A percentile compares a stretch with the other conserved stretches of the same genome.
Conservation (phyloP, 495 filamentous ascomycete genomes). For the Penicillium paradoxum region DNA sequence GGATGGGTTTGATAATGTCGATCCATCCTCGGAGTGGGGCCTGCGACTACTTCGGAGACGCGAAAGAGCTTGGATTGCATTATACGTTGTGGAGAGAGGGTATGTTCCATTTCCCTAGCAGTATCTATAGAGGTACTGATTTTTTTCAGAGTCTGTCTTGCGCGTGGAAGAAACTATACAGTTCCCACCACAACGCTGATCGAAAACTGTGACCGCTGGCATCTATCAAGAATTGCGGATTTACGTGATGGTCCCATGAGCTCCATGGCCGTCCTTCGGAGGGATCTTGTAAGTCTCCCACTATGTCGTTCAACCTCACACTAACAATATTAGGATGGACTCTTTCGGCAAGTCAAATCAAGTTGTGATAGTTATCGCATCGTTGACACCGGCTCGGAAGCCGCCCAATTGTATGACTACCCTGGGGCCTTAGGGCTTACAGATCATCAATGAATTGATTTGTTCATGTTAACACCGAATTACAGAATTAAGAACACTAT, state of each 20-base stretch:
- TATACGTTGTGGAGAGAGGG: constrained; percentile 72
- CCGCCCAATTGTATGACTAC: constrained; percentile 49
- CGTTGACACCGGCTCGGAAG: constrained; percentile 46
- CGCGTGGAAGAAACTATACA: constrained; percentile 62
- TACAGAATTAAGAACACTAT: constrained; percentile 55
- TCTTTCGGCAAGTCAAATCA: constrained; percentile 56
- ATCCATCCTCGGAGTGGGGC: constrained; percentile 54
- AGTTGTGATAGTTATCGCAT: constrained; percentile 56
- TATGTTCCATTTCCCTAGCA: constrained; percentile 19
- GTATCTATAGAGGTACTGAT: not conserved
- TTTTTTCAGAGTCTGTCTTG: constrained; percentile 55
- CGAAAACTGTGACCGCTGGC: constrained; percentile 64
- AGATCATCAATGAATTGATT: not conserved
- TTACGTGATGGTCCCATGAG: constrained; percentile 63
- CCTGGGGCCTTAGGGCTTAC: not conserved
- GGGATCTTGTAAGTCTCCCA: constrained; percentile 52
- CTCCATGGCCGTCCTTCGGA: constrained; percentile 61
- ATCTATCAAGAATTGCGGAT: constrained; percentile 56
- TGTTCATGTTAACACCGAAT: not conserved
- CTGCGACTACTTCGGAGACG: constrained; percentile 56
- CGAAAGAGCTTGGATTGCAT: constrained; percentile 64
- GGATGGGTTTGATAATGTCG: constrained; percentile 62
- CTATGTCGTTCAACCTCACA: not conserved
- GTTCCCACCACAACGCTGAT: constrained; percentile 60
- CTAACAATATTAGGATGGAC: constrained; percentile 42